Conservation (phyloP, 495 filamentous ascomycete species). For the Monascus purpureus region DNA sequence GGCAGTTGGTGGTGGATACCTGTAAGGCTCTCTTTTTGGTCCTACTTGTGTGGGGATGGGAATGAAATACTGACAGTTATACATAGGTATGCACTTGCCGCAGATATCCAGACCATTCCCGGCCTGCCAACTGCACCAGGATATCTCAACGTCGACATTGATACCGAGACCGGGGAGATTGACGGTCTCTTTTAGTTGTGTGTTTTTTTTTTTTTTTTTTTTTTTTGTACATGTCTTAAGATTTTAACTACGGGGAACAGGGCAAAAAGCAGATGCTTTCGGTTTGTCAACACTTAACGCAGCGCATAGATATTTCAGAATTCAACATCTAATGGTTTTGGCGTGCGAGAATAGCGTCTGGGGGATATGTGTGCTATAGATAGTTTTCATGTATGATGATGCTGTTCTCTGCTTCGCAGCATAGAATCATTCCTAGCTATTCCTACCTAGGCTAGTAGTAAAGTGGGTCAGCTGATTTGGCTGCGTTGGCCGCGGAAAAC, state of each 20-base stretch:
- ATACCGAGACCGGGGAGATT: constrained; percentile 87
- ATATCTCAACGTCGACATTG: constrained; percentile 91
- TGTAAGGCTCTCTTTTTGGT: constrained; percentile 38
- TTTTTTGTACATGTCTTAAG: neutral
- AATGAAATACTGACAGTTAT: constrained; percentile 9
- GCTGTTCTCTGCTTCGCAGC: neutral
- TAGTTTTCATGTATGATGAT: neutral
- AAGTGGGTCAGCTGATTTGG: too few species aligned
- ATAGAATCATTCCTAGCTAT: too few species aligned
- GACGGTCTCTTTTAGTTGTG: constrained; percentile 72
- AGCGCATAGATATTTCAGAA: too few species aligned
- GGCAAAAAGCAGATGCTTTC: neutral
- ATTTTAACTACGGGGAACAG: neutral
- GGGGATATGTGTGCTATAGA: too few species aligned
- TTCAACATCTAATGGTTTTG: too few species aligned
- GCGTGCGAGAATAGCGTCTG: too few species aligned
- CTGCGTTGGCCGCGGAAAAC: too few species aligned
- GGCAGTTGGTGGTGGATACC: constrained; percentile 84
- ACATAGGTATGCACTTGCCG: constrained; percentile 73
- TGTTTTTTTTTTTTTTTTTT: neutral
- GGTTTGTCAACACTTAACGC: too few species aligned
- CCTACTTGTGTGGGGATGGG: too few species aligned
- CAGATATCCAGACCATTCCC: constrained; percentile 96
- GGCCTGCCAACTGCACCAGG: constrained; percentile 90
- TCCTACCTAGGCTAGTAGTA: too few species aligned